phyloP scores from a whole-genome alignment of 148 eudicot species.

The Drosera capensis region DNA sequence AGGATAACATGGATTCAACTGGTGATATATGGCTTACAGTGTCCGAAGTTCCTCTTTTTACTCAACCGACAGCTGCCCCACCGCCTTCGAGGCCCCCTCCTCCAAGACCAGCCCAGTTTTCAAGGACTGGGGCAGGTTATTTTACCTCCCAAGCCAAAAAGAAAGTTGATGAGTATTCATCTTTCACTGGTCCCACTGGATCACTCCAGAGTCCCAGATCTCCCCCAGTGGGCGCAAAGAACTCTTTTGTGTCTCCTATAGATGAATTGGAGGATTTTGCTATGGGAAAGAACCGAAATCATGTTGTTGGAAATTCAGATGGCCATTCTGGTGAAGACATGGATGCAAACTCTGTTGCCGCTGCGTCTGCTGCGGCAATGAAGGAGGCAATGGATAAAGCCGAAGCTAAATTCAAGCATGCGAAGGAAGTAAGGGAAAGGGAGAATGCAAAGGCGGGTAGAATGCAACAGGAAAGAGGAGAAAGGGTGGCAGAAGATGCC shows the following conservation, averaged over 20 bases:
- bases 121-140: slow-evolving; percentile 33
- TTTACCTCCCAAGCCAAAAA: slow-evolving; percentile 37
- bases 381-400: slow-evolving; percentile 99
- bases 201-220: slow-evolving; percentile 39
- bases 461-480: slow-evolving; percentile 50
- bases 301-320: slow-evolving; percentile 28
- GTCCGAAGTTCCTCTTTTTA: slow-evolving; percentile 80
- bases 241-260: slow-evolving; percentile 38
- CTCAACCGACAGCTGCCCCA: slow-evolving; percentile 85
- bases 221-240: slow-evolving; percentile 20
- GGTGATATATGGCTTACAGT: slow-evolving; percentile 90
- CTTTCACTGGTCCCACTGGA: slow-evolving; percentile 28
- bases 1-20: slow-evolving; percentile 25
- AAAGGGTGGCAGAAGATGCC: slow-evolving; percentile 21
- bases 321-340: slow-evolving; percentile 34
- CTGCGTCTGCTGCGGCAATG: slow-evolving; percentile 97
- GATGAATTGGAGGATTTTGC: slow-evolving; percentile 83
- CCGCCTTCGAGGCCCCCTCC: slow-evolving; percentile 98
- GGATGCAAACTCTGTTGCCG: slow-evolving; percentile 60
- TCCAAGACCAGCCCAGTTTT: slow-evolving; percentile 44
- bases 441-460: slow-evolving; percentile 65
- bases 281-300: slow-evolving; percentile 33
- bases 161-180: slow-evolving; percentile 35
- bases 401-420: slow-evolving; percentile 90
- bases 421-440: slow-evolving; percentile 72